Base-by-base conservation (phyloP, 2,329 filamentous ascomycete species). In the Ceratocystis diversiconidia region DNA sequence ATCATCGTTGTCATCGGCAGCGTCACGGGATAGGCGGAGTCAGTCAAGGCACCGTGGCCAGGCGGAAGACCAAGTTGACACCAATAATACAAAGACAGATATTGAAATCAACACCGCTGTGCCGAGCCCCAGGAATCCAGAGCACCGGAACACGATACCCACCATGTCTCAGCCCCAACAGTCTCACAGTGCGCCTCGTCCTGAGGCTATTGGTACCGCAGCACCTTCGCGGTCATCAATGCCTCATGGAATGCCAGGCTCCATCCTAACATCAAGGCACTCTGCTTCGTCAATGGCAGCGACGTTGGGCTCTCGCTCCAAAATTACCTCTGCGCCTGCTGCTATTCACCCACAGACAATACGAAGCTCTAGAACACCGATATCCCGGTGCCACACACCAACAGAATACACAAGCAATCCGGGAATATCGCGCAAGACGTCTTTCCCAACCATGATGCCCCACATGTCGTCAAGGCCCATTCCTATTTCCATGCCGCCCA, bases 401-500 rank as follows among this genome's bases (percentile, higher is more conserved):
- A 59, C 28, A 36, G 55, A 59, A 19, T 36, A 59, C 30, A n/a
- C 28, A 7, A 36, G 17, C 17, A 36, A 25, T 19, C 55, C 55
- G 17, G 55, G 6, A 12, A 30, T 59, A 1, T 36, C 28, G 17
- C 28, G 55, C 15, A 7, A 59, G 55, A n/a, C 55, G 1, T 59
- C 55, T 32, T 59, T 59, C 30, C 55, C 55, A 10, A 25, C 28
- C 25, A 59, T 59, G 25, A 19, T 59, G 28, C 55, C 55, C 15
- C 17, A 28, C 25, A 36, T 59, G 25, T 36, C 55, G 12, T 17
- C 15, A 59, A 36, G 28, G 25, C 17, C 25, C 17, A 32, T 59
- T n/a, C 25, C 55, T 36, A 59, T 36, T 36, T 22, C 55, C n/a
- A 59, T 59, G 55, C 55, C 55, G 55, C 55, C 55, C 28, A 36